A percentile compares a stretch with the other conserved stretches of the same genome.
Conservation (phyloP, 495 filamentous ascomycete species). For the Rostrohypoxylon terebratum region DNA sequence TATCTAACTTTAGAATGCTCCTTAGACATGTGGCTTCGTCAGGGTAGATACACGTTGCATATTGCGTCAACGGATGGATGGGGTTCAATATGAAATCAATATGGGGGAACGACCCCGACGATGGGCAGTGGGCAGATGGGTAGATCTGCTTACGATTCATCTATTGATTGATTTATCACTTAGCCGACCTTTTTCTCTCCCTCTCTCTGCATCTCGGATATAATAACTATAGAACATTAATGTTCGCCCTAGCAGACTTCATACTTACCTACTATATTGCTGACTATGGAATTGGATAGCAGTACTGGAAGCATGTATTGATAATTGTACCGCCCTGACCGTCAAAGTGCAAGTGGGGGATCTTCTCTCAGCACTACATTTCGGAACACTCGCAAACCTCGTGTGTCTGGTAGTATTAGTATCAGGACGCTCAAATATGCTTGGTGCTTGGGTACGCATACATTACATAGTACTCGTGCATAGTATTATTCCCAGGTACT, state of each 20-base stretch:
- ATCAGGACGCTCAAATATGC: neutral
- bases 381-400: neutral
- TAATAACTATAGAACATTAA: slow-evolving; percentile 13
- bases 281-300: neutral
- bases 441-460: slow-evolving; percentile 12
- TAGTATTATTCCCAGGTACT: slow-evolving; percentile 5
- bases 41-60: slow-evolving; percentile 32
- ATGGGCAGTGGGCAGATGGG: neutral
- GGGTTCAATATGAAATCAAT: neutral
- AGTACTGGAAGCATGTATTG: neutral
- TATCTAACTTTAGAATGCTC: slow-evolving; percentile 19
- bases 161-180: neutral
- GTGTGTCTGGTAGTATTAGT: no score
- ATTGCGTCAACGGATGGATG: slow-evolving; percentile 1
- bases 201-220: slow-evolving; percentile 5
- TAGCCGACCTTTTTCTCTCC: neutral
- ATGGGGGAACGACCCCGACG: neutral
- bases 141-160: neutral
- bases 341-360: slow-evolving; percentile 18
- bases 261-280: neutral
- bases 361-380: slow-evolving; percentile 7
- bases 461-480: slow-evolving; percentile 19
- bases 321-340: no score
- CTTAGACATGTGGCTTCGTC: slow-evolving; percentile 40
- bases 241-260: neutral